Base-by-base conservation (phyloP, 257 asterid species). In the Scutellaria minor region DNA sequence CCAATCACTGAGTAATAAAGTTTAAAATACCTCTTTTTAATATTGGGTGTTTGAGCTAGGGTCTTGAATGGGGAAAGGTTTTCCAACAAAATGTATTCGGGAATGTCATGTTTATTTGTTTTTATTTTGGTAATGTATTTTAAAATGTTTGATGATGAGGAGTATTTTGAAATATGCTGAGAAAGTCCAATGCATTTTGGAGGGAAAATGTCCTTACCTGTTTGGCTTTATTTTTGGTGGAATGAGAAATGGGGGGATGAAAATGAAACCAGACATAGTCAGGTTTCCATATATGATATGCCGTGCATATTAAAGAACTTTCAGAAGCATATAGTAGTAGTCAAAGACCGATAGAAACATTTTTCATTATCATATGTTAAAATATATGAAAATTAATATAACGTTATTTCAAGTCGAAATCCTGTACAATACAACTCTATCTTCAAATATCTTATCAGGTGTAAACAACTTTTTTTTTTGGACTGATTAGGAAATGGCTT, bases 381-480 rank as follows among this genome's bases (percentile, higher is more conserved):
- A 24, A 24, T 24, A 24, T 24, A 24, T 24, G 27, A 24, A 24
- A 24, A 40, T 37, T 47, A 64, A 64, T 54, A 69, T 9, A 20
- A 56, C 40, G 14, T 22, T 55, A 11, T 53, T 54, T 62, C 69
- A 61, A 59, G 51, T n/a, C 62, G 60, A 66, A 66, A 24, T 60
- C 65, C 62, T 73, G 22, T 37, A 61, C 37, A n/a, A 50, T 37
- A 59, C 37, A 59, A 13, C 45, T 39, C 48, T 64, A 64, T 71
- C 52, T 22, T 71, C 56, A 13, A 39, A 40, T n/a, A 68, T 56
- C 61, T 57, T 53, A 31, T 47, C 46, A 13, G 45, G 41, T 9
- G 1, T 13, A 56, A 63, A 40, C 18, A 1, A 24, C 27, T 24
- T 24, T 1, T 24, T 0, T 24, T 24, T 56, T 5, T 5, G 1